Conservation (phyloP, 192 early-diverging fungal species). For the Polychytrium aggregatum region DNA sequence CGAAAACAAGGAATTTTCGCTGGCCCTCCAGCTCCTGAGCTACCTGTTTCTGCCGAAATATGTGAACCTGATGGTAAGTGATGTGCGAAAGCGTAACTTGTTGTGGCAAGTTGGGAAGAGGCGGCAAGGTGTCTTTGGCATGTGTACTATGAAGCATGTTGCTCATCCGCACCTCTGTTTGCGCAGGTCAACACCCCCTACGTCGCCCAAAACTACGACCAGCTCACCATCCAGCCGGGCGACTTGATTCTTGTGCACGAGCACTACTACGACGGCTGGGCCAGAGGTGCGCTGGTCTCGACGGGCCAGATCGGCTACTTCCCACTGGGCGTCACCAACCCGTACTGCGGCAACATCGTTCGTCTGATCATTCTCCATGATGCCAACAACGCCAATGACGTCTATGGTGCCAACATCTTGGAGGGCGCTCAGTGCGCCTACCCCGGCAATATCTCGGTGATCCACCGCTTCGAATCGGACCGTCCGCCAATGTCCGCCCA, state of each 20-base stretch:
- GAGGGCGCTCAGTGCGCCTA: conserved; percentile 13
- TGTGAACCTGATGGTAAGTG: no score
- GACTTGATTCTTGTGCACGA: conserved; percentile 14
- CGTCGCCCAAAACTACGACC: conserved; percentile 11
- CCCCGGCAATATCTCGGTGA: conserved; percentile 6
- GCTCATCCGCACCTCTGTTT: no score
- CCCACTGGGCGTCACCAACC: conserved; percentile 22
- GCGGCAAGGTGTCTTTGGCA: no score
- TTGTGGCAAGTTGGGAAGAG: no score
- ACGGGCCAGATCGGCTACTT: conserved; percentile 23
- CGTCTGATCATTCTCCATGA: conserved; percentile 6
- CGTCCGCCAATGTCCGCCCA: no score
- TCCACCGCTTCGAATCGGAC: no score
- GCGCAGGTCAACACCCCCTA: no score
- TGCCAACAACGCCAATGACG: neutral
- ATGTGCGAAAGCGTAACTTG: no score
- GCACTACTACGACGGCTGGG: conserved; percentile 35
- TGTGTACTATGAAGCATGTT: no score
- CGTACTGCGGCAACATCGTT: neutral
- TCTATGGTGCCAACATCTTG: conserved; percentile 8
- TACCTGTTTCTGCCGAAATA: conserved; percentile 17
- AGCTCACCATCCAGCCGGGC: conserved; percentile 15
- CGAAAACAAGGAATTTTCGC: conserved; percentile 10
- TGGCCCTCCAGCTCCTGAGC: conserved; percentile 7
- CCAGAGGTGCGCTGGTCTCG: conserved; percentile 15